Base-by-base conservation (phyloP, 768 basidiomycete genomes). In the Naganishia vaughanmartiniae region DNA sequence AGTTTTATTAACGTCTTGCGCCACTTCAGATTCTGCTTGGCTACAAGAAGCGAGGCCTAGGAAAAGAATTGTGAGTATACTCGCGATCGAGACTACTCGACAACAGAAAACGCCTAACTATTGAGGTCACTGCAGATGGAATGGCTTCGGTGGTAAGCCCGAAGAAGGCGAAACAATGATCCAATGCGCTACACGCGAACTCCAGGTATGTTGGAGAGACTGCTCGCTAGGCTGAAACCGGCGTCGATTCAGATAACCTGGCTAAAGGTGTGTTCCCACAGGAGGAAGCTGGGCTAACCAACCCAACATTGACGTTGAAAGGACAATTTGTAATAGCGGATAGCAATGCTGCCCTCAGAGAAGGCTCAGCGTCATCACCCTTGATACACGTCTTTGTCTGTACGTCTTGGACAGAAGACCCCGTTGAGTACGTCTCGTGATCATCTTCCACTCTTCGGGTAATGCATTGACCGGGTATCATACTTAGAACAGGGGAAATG, bases 101-200 rank as follows among this genome's bases (percentile, higher is more conserved):
- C 10, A 24, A 48, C 15, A 66, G n/a, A 31, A 7, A 4, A 30
- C 26, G 19, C 21, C 34, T 60, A 15, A 60, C 11, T 4, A 6
- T 4, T 1, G 21, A 60, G 4, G n/a, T 48, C 17, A 11, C 51
- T 9, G 28, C 74, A 92, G 92, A 75, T 92, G 86, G 76, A 93
- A 93, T 72, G 92, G 92, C 4, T 94, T 93, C 74, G 91, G 91
- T 21, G 92, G 92, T 12, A 95, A 95, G 80, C 87, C 91, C 11
- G 91, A 93, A 69, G 80, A 84, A 2, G 86, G 85, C 4, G 92
- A 95, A 80, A 87, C 88, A 0, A 81, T 87, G 21, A 74, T 82
- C 0, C 81, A 89, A 76, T 92, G 91, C 12, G 92, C 92, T 4
- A 75, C 80, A n/a, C 87, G 92, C n/a, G 92, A 83, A 71, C 73